A percentile compares a stretch with the other conserved stretches of the same genome.
Conservation (phyloP, 2,329 filamentous ascomycete genomes). For the Colletotrichum magnum region DNA sequence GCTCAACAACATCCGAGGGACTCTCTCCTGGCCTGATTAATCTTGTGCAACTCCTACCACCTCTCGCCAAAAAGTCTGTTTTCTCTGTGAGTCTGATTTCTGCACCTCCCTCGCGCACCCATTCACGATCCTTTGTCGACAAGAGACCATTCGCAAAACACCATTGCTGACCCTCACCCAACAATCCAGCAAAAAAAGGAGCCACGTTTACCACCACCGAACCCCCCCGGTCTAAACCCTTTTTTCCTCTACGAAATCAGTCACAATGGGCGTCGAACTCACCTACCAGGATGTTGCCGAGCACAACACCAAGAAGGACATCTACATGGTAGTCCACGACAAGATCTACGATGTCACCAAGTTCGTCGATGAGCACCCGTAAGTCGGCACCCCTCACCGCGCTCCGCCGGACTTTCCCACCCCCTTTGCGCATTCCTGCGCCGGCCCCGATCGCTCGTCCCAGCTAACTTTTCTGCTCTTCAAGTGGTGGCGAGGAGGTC, state of each 20-base stretch:
- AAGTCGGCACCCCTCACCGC: conserved; percentile 46
- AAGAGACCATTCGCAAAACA: conserved; percentile 3
- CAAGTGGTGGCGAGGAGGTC: conserved; percentile 97
- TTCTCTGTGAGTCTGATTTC: background rate
- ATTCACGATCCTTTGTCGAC: background rate
- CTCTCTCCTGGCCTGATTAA: conserved; percentile 29
- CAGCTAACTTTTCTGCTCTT: conserved; percentile 17
- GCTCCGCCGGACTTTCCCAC: background rate
- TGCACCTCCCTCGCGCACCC: conserved; percentile 3
- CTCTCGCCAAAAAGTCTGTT: conserved; percentile 26
- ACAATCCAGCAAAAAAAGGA: conserved; percentile 31
- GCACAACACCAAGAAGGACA: conserved; percentile 94
- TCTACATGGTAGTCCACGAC: conserved; percentile 93
- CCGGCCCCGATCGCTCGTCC: background rate
- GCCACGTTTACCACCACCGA: conserved; percentile 29
- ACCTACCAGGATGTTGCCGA: conserved; percentile 86
- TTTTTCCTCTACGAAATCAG: conserved; percentile 29
- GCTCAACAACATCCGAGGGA: conserved; percentile 40
- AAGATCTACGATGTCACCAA: conserved; percentile 93
- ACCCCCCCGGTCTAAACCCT: conserved; percentile 3
- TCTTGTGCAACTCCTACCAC: conserved; percentile 13
- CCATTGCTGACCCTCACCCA: background rate
- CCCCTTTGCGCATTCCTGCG: background rate
- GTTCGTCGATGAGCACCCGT: conserved; percentile 98
- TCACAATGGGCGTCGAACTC: conserved; percentile 62